phyloP scores from a whole-genome alignment of 164 flowering plant genomes.

The Cinnamomum chago region DNA sequence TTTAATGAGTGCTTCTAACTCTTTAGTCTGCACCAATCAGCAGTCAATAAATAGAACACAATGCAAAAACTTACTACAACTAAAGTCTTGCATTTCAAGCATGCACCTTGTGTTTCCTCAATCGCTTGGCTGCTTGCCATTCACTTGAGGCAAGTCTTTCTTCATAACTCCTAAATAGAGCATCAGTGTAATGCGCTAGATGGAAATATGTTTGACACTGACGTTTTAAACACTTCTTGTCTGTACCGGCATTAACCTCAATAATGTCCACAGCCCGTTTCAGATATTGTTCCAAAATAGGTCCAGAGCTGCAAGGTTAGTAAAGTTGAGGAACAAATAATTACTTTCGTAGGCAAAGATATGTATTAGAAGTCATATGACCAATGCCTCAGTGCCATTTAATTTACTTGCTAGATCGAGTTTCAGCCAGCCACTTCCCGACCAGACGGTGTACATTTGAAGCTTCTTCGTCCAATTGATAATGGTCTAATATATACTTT shows the following conservation, averaged over 20 bases:
- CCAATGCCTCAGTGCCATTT: neutral
- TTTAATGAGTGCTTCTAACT: slow-evolving; percentile 74
- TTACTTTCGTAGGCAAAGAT: neutral
- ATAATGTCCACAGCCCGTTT: slow-evolving; percentile 79
- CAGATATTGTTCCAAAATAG: slow-evolving; percentile 82
- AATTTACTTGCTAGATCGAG: slow-evolving; percentile 88
- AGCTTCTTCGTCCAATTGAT: slow-evolving; percentile 43
- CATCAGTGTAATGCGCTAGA: slow-evolving; percentile 97
- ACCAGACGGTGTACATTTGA: slow-evolving; percentile 83
- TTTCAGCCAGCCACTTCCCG: slow-evolving; percentile 98
- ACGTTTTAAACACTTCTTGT: slow-evolving; percentile 44
- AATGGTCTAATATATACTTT: slow-evolving; percentile 58
- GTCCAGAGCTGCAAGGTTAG: slow-evolving; percentile 72
- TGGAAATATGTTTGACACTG: slow-evolving; percentile 82
- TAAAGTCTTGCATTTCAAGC: slow-evolving; percentile 5
- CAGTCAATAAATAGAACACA: slow-evolving; percentile 1
- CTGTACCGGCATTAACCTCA: slow-evolving; percentile 30
- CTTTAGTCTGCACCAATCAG: slow-evolving; percentile 51
- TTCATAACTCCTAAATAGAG: slow-evolving; percentile 79
- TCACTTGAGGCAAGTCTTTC: slow-evolving; percentile 85
- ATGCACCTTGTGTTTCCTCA: slow-evolving; percentile 89
- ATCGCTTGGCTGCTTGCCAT: slow-evolving; percentile 92
- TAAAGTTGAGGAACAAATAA: slow-evolving; percentile 1
- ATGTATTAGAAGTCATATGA: neutral
- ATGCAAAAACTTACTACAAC: neutral